A percentile compares a stretch with the other conserved stretches of the same genome.
Conservation (phyloP, 2,329 filamentous ascomycete species). For the Pseudocercospora musae region DNA sequence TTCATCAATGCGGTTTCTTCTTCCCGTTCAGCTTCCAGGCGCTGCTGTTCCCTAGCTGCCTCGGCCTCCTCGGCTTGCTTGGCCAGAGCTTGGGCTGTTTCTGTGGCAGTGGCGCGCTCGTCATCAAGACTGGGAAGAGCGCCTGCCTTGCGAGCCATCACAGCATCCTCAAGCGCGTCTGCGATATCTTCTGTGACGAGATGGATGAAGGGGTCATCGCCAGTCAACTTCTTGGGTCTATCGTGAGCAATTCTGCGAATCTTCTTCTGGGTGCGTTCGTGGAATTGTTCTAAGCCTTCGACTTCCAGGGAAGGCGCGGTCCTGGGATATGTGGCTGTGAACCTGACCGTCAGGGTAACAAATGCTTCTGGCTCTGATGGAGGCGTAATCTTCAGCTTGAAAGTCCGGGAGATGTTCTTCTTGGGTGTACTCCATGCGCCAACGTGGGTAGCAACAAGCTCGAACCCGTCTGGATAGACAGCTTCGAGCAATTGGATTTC, state of each 20-base stretch:
- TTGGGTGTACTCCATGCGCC: slow-evolving; percentile 86
- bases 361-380: slow-evolving; percentile 69
- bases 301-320: slow-evolving; percentile 70
- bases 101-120: slow-evolving; percentile 80
- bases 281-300: slow-evolving; percentile 62
- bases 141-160: slow-evolving; percentile 67
- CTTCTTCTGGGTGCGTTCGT: slow-evolving; percentile 67
- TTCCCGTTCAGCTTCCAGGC: slow-evolving; percentile 45
- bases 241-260: slow-evolving; percentile 67
- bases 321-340: slow-evolving; percentile 90
- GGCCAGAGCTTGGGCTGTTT: slow-evolving; percentile 61
- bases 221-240: slow-evolving; percentile 62
- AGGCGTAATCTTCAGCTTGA: slow-evolving; percentile 75
- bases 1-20: slow-evolving; percentile 68
- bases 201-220: slow-evolving; percentile 61
- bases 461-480: slow-evolving; percentile 87
- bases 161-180: slow-evolving; percentile 80
- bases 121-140: slow-evolving; percentile 83
- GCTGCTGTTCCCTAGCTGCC: slow-evolving; percentile 39
- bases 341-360: slow-evolving; percentile 69
- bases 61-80: slow-evolving; percentile 43
- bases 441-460: slow-evolving; percentile 62
- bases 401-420: slow-evolving; percentile 59
- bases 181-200: slow-evolving; percentile 59
- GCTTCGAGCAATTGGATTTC: slow-evolving; percentile 82